Evolutionary conservation across 441 rosid genomes (phyloP), one percentile per base, ranked within the genome.

Genomic region (Bruguiera hainesii): DNA sequence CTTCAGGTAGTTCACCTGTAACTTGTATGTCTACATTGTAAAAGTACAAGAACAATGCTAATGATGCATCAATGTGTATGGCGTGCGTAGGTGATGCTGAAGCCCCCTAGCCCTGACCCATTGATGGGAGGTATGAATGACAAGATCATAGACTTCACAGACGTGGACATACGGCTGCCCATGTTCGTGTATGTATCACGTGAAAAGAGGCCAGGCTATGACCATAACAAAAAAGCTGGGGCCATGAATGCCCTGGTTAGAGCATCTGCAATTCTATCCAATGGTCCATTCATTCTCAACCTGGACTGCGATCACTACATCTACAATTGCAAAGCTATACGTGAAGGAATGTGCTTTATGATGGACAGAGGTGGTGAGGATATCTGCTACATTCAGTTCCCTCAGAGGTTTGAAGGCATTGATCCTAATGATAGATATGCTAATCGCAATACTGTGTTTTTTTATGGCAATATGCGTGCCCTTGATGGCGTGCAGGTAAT

Each of bases 311-410:
- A 93, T 75, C 98, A 93, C 75, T 93, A 93, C 80, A 73, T 90
- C 58, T 83, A 87, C 73, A 93, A 93, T 65, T 90, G 89, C 69
- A 84, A 82, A 73, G 98, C 98, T 61, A 20, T 92, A 31, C 79
- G 93, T 2, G 98, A 92, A 78, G 98, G 98, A 33, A 89, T 91
- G 96, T 91, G 96, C 70, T 90, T 90, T 66, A 88, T 92, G 98
- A 81, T 92, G 98, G 98, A 93, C 49, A 71, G 88, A 73, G 96
- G 92, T 0, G 98, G 98, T 0, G 98, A 93, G 70, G 73, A 72
- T 56, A 85, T 93, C 57, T 93, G 98, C 72, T 88, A 93, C 77
- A 87, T 93, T 75, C 97, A 93, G 29, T 93, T 90, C 79, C 98
- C 96, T 7, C 96, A 92, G 70, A 79, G 97, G 78, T 90, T 92